Percentiles rank a stretch among this genome's conserved stretches.
These are phyloP conservation scores for Astrothelium subdiscretum DNA, from an alignment of 495 filamentous ascomycete species.

Conservation along the genomic window DNA sequence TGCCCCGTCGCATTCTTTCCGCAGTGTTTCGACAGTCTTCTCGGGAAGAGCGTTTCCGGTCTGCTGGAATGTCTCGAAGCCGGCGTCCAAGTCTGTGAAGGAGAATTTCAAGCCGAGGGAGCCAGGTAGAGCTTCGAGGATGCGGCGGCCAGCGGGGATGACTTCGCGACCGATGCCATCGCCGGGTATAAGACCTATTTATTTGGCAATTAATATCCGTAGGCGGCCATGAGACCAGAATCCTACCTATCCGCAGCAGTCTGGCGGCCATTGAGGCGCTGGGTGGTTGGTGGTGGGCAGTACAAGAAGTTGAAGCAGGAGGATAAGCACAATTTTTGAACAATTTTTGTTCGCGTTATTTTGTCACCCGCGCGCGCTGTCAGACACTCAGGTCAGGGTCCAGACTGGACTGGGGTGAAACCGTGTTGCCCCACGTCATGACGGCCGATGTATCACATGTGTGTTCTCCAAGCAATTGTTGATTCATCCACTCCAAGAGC, in stretches of 20 bases:
- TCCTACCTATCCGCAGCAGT: slow-evolving; percentile 17
- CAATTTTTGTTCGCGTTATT: no score
- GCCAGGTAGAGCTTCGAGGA: slow-evolving; percentile 79
- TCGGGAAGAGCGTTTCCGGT: slow-evolving; percentile 82
- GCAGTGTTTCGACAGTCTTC: slow-evolving; percentile 72
- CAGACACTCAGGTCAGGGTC: neutral
- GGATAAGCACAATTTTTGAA: neutral
- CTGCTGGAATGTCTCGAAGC: slow-evolving; percentile 82
- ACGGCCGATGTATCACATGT: neutral
- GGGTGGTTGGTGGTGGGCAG: neutral
- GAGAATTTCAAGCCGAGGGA: slow-evolving; percentile 82
- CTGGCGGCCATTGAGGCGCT: slow-evolving; percentile 13
- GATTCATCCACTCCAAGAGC: neutral
- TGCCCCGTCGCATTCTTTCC: slow-evolving; percentile 85
- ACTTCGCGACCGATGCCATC: slow-evolving; percentile 98
- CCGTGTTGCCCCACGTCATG: neutral
- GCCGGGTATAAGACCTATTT: slow-evolving; percentile 81
- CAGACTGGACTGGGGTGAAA: neutral
- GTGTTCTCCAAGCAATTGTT: neutral
- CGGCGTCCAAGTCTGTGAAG: slow-evolving; percentile 84
- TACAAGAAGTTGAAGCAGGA: neutral
- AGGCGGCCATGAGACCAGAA: neutral
- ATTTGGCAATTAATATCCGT: slow-evolving; percentile 3
- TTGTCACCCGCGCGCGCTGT: neutral
- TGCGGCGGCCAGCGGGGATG: slow-evolving; percentile 82